Base-by-base conservation (phyloP, 1,139 yeast species). In the Taiozyma onychis region DNA sequence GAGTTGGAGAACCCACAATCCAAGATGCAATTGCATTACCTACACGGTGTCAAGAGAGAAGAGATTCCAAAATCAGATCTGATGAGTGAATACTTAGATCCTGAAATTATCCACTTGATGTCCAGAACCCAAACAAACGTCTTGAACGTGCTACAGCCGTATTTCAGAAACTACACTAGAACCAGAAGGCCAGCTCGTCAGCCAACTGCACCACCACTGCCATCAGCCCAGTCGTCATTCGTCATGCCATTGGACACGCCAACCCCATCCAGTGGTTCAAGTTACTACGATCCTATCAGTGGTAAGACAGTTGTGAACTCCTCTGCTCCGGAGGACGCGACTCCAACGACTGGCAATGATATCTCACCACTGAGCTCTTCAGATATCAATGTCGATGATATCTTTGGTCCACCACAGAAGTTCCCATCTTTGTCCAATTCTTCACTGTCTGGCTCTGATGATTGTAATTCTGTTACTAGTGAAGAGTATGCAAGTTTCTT, bases 401-500 rank as follows among this genome's bases (percentile, higher is more conserved):
- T 39, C 28, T 39, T 39, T 39, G 42, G 28, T n/a, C 7, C 39
- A 4, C 14, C 46, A 9, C 32, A 27, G 4, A 14, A 16, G 34
- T 44, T n/a, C 16, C 35, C 42, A 21, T 21, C 45, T 6, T 10
- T 24, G 4, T 11, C 42, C 9, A 48, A 48, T 11, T 46, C 48
- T 16, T 27, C 42, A 8, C 48, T 44, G 10, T 30, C 48, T 18
- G 49, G 48, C 10, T 50, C 48, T 44, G 54, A 48, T 14, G 44
- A 34, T n/a, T 18, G 18, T 13, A 28, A 22, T 30, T 22, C 43
- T 4, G 47, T 35, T 13, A n/a, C 37, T 18, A 21, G 53, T 37
- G 63, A 60, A 27, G 63, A 61, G 30, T 60, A 56, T 41, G 56
- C 58, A 11, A 52, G 57, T 42, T 37, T 61, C 18, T 59, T 54